Percentiles rank a stretch among this genome's conserved stretches.
phyloP scores from a whole-genome alignment of 2,329 filamentous ascomycete genomes.

The Pseudopithomyces maydicus region DNA sequence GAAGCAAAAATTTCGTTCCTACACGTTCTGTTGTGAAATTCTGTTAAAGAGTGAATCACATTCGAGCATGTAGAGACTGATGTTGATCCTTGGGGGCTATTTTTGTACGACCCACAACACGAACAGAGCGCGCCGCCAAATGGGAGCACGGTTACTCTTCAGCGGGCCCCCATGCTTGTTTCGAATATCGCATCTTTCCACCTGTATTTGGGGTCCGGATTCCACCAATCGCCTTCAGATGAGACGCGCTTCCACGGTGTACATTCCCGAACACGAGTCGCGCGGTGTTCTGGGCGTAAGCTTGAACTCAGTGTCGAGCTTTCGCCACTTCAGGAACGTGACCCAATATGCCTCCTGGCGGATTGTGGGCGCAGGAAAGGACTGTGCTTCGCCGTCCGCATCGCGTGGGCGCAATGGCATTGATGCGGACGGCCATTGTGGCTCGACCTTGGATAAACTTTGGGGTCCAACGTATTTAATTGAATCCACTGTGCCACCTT shows the following conservation, averaged over 20 bases:
- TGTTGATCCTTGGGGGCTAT: neutral
- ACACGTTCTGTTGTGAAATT: neutral
- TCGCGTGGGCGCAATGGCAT: no score
- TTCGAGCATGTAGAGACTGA: neutral
- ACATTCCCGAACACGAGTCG: neutral
- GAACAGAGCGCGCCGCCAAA: neutral
- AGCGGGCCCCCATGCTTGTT: neutral
- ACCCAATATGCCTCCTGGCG: no score
- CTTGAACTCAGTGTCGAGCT: neutral
- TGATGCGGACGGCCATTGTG: neutral
- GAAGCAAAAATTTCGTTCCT: no score
- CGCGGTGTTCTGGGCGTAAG: neutral
- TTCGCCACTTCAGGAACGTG: no score
- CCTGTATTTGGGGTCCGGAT: no score
- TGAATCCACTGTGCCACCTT: neutral
- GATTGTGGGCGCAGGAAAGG: no score
- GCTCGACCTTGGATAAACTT: neutral
- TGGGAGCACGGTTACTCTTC: neutral
- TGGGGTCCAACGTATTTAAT: neutral
- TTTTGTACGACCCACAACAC: neutral
- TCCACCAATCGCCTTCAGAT: neutral
- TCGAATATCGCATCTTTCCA: neutral
- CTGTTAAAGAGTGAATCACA: neutral
- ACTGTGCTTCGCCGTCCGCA: no score
- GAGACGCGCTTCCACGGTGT: neutral